phyloP scores from a whole-genome alignment of 768 basidiomycete species.

The Mycena filopes region DNA sequence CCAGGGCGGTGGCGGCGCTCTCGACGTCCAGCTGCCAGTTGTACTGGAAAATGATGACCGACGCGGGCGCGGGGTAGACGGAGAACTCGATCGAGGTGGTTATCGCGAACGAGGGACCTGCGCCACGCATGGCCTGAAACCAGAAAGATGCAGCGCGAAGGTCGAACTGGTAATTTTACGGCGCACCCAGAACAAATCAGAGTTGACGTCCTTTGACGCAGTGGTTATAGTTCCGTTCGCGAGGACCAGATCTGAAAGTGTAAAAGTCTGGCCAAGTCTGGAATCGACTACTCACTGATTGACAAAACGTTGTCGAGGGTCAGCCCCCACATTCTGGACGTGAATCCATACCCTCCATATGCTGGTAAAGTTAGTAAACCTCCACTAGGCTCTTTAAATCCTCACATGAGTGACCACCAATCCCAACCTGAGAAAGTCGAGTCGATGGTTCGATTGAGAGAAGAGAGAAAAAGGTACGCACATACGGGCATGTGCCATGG shows the following conservation, averaged over 20 bases:
- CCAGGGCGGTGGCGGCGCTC: conserved; percentile 44
- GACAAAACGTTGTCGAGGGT: conserved; percentile 46
- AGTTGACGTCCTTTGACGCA: conserved; percentile 47
- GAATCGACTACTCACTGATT: conserved; percentile 27
- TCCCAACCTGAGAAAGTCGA: conserved; percentile 41
- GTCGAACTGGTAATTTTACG: conserved; percentile 22
- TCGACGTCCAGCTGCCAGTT: conserved; percentile 48
- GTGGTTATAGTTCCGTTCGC: conserved; percentile 48
- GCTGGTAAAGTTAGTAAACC: conserved; percentile 36
- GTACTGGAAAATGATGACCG: conserved; percentile 51
- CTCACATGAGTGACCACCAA: conserved; percentile 57
- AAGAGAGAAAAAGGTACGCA: conserved; percentile 1
- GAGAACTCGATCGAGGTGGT: conserved; percentile 49
- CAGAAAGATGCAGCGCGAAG: background rate
- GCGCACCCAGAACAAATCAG: conserved; percentile 66
- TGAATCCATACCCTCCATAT: conserved; percentile 48
- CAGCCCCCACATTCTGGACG: conserved; percentile 50
- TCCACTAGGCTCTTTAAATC: background rate
- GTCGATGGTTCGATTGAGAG: background rate
- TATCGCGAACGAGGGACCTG: conserved; percentile 53
- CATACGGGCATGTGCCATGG: conserved; percentile 58
- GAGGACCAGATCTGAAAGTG: conserved; percentile 41
- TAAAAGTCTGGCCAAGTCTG: background rate
- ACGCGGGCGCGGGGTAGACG: conserved; percentile 49
- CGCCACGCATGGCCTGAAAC: conserved; percentile 52